Conservation (phyloP, 768 basidiomycete genomes). For the Kwoniella sp. region DNA sequence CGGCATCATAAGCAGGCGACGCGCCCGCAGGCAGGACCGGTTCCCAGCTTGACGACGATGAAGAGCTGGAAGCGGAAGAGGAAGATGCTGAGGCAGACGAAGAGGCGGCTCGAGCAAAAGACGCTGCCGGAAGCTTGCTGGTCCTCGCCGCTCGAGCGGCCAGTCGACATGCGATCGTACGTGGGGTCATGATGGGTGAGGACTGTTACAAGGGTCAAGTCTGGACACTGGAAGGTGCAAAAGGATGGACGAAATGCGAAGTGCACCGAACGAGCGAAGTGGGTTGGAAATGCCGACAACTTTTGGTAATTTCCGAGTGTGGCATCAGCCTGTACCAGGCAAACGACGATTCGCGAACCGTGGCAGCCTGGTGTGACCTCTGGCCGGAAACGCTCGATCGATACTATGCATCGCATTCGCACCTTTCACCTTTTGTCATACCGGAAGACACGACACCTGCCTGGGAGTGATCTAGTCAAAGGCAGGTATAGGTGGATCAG, state of each 20-base stretch:
- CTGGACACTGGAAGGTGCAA: background rate
- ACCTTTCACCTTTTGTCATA: too few relatives aligned
- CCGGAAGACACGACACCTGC: too few relatives aligned
- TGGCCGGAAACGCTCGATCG: too few relatives aligned
- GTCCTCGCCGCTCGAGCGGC: slow-evolving; percentile 6
- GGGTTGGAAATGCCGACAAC: slow-evolving; percentile 18
- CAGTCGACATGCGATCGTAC: background rate
- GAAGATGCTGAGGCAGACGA: slow-evolving; percentile 13
- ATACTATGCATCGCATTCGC: too few relatives aligned
- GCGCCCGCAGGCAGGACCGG: slow-evolving; percentile 35
- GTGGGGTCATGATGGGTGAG: background rate
- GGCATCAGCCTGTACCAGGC: too few relatives aligned
- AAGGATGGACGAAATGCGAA: background rate
- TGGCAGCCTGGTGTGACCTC: too few relatives aligned
- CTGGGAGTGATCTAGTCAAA: too few relatives aligned
- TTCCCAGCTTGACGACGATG: slow-evolving; percentile 28
- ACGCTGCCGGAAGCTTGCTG: background rate
- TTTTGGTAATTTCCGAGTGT: slow-evolving; percentile 8
- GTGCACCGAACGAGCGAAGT: background rate
- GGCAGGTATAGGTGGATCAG: too few relatives aligned
- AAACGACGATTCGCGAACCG: too few relatives aligned
- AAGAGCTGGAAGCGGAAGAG: slow-evolving; percentile 10
- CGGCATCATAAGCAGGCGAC: slow-evolving; percentile 67
- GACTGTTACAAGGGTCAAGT: too few relatives aligned
- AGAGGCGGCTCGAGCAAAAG: slow-evolving; percentile 9